A percentile compares a stretch with the other conserved stretches of the same genome.
Evolutionary conservation across 2,329 filamentous ascomycete genomes (phyloP).

Genomic region (Blastomyces gilchristii): DNA sequence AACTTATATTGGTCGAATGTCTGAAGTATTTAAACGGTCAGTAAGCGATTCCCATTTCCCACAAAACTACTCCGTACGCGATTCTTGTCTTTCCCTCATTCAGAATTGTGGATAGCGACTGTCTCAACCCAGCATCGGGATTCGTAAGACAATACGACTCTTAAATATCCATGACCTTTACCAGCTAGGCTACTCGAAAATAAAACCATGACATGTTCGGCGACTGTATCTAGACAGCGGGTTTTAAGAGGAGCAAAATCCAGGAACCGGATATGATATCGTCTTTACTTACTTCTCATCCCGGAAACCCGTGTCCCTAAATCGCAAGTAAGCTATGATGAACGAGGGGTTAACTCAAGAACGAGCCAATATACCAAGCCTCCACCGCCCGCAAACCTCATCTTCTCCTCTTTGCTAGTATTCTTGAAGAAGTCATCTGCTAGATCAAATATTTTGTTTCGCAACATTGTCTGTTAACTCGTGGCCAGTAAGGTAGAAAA

Average conservation of each 20-base stretch:
- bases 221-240: neutral
- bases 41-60: conserved; percentile 1
- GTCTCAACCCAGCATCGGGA: neutral
- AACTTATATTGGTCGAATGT: neutral
- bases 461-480: neutral
- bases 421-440: neutral
- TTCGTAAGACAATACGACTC: neutral
- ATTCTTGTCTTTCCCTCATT: neutral
- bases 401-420: conserved; percentile 2
- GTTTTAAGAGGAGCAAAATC: neutral
- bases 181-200: neutral
- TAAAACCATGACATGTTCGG: neutral
- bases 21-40: neutral
- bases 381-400: neutral
- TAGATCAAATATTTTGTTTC: conserved; percentile 1
- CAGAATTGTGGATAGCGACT: neutral
- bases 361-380: neutral
- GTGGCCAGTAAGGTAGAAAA: conserved; percentile 1
- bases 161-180: neutral
- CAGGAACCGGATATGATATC: neutral
- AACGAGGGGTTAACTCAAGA: neutral
- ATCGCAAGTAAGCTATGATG: neutral
- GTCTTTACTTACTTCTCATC: conserved; percentile 1
- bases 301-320: conserved; percentile 3
- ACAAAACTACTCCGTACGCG: neutral